Conservation (phyloP, 2,329 filamentous ascomycete genomes). For the Lecanosticta acicola region DNA sequence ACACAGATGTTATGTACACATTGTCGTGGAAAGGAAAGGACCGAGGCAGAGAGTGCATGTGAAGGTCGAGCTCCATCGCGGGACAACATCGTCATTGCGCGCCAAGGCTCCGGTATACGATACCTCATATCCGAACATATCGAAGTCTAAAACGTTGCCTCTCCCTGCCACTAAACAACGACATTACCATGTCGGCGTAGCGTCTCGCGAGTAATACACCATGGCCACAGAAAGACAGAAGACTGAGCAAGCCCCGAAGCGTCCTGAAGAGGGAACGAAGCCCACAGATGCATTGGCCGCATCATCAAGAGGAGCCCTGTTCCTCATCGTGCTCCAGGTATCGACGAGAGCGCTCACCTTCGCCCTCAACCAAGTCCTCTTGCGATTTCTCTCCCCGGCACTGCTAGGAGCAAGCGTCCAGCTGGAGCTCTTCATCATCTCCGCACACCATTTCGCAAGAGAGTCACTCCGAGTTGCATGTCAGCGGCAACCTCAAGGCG, state of each 20-base stretch:
- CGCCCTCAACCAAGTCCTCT: conserved; percentile 80
- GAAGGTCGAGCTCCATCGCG: background rate
- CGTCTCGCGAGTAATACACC: too few species aligned
- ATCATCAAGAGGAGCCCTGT: conserved; percentile 67
- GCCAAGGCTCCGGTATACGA: background rate
- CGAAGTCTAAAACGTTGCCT: conserved; percentile 3
- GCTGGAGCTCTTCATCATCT: conserved; percentile 86
- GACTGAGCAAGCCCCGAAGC: too few species aligned
- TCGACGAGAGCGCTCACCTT: conserved; percentile 85
- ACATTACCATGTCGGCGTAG: conserved; percentile 1
- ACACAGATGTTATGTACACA: conserved; percentile 1
- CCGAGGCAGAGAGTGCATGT: background rate
- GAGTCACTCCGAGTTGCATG: conserved; percentile 89
- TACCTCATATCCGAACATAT: background rate
- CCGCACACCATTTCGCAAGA: conserved; percentile 88
- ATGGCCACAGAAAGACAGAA: too few species aligned
- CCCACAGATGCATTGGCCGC: conserved; percentile 33
- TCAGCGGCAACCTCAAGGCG: conserved; percentile 57
- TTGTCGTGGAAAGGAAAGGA: background rate
- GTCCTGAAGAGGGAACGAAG: too few species aligned
- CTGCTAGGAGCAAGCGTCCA: conserved; percentile 82
- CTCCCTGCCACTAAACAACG: background rate
- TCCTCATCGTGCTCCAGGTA: conserved; percentile 83
- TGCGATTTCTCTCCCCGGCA: conserved; percentile 80
- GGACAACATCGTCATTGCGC: background rate